Base-by-base conservation (phyloP, 805 yeast genomes). In the Suhomyces prunicola region DNA sequence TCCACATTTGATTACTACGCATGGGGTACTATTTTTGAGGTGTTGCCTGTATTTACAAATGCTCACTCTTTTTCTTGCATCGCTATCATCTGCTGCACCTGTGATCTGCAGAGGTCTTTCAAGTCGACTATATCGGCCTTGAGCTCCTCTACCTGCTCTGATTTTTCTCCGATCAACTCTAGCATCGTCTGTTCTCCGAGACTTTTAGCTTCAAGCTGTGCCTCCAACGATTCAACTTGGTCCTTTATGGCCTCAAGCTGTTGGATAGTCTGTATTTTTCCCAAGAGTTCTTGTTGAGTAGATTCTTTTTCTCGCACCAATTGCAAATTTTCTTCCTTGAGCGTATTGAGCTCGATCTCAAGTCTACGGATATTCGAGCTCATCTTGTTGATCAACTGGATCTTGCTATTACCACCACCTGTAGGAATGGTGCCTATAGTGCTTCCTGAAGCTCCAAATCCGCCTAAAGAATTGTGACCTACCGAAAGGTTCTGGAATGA, bases 91-190 rank as follows among this genome's bases (percentile, higher is more conserved):
- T 92, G 94, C 67, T 89, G 96, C 44, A 93, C 92, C 69, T 93
- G 99, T 56, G 81, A 81, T 55, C 83, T 79, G 67, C 90, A 80
- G 74, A 94, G 75, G 46, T 89, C 96, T 69, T 94, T 94, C 69
- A 93, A 76, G 69, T 94, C 99, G 4, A 76, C 79, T 15, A 94
- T 93, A 64, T 94, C 99, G 6, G 96, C 96, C 58, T 78, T 80
- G 46, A 94, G 76, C 68, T 94, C 99, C 52, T 85, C 88, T 5
- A 89, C 93, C 56, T 76, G 79, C 66, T 96, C 99, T 5, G 90
- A 79, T 65, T 91, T 91, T 64, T 92, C 97, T 5, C 97, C 97
- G 13, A 93, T 75, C 53, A 88, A 65, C 59, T 84, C 88, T 46
- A 91, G 70, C 47, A 88, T 80, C 5, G 86, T 81, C 51, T 79